A percentile compares a stretch with the other conserved stretches of the same genome.
phyloP scores from a whole-genome alignment of 768 basidiomycete genomes.

The Tulasnella sp. region DNA sequence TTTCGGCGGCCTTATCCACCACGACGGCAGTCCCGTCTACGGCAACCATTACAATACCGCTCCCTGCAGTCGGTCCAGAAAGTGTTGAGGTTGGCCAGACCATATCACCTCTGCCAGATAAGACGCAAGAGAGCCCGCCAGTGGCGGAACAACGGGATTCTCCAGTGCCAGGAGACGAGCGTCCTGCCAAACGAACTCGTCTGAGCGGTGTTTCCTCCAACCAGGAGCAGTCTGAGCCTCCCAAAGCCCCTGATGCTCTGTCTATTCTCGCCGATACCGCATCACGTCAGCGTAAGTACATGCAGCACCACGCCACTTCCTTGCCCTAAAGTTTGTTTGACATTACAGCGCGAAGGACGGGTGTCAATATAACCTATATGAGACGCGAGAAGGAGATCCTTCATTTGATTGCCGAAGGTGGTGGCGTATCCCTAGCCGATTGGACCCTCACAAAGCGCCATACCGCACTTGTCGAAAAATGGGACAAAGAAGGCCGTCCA shows the following conservation, averaged over 20 bases:
- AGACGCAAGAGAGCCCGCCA: not conserved
- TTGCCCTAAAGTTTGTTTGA: not conserved
- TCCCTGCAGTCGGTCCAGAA: not conserved
- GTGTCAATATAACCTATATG: slow-evolving; percentile 64
- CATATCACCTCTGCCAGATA: not conserved
- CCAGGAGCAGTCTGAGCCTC: not conserved
- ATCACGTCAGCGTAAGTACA: not conserved
- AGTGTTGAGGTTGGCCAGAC: not conserved
- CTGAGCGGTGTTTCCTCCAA: not conserved
- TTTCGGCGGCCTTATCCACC: not conserved
- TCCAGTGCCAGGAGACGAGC: not conserved
- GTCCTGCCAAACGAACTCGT: not conserved
- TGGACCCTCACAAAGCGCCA: slow-evolving; percentile 70
- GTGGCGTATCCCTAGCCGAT: slow-evolving; percentile 59
- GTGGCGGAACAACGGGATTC: not conserved
- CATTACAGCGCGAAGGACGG: slow-evolving; percentile 14
- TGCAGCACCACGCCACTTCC: not conserved
- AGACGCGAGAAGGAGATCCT: slow-evolving; percentile 78
- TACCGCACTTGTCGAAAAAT: slow-evolving; percentile 54
- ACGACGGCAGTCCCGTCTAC: not conserved
- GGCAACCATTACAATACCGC: not conserved
- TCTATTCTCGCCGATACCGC: not conserved
- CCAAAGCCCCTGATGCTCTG: not conserved
- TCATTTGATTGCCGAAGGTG: slow-evolving; percentile 58
- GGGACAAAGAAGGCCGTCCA: slow-evolving; percentile 59